Base-by-base conservation (phyloP, 495 filamentous ascomycete species). In the Lasiosphaeria hispida region DNA sequence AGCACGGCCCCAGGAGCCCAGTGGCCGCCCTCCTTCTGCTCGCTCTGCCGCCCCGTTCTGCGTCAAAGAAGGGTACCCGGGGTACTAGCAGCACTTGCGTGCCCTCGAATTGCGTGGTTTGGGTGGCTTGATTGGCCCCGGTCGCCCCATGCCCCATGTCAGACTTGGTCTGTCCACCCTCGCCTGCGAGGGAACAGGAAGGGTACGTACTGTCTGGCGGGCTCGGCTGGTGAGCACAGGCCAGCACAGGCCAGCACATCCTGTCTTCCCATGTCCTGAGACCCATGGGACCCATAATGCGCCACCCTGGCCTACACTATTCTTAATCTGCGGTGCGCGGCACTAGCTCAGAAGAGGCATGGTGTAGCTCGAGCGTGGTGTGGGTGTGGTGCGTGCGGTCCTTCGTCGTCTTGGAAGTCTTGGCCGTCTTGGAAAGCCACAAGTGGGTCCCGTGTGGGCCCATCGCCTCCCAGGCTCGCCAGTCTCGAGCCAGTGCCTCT, bases 111-210 rank as follows among this genome's bases (percentile, higher is more conserved):
- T 66, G 69, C 64, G 64, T 64, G 66, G 66, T 63, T 58, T 63
- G 59, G 62, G 63, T 55, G 60, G 67, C 60, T 63, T 68, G 69
- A 71, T 71, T 71, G 69, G 67, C 50, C 58, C 47, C 39, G 23
- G 52, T 47, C 37, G 53, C 44, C 65, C 65, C 67, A 64, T 70
- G 48, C 39, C 68, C 65, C 67, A 64, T 68, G 68, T 64, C 68
- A 70, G 63, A 58, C 63, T 52, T 50, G 62, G 44, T 30, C 23
- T 30, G 23, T 30, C 23, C 23, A 30, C 23, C 23, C 42, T 39
- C 39, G 48, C 36, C 36, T 49, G 15, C 34, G 7, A 18, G 44
- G 19, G 19, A 43, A 36, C 57, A 54, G 49, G 47, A 64, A 51
- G 39, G 52, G 52, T 44, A 44, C 50, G 50, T 41, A 53, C n/a